Evolutionary conservation across 257 asterid genomes (phyloP).

Genomic region (Nicotiana knightiana): DNA sequence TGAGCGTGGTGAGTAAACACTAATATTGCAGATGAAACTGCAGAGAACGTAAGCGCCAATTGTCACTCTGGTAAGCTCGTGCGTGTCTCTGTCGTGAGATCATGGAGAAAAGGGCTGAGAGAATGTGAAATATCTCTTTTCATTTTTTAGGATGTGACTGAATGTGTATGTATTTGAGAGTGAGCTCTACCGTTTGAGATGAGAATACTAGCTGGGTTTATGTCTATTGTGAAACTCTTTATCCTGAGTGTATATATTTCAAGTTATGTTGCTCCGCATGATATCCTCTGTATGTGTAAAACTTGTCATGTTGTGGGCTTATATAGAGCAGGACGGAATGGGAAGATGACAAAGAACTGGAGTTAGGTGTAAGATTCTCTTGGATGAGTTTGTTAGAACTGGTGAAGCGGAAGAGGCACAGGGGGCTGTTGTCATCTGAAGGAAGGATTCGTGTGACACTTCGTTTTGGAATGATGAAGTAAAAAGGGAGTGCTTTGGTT

Average conservation of each 20-base stretch:
- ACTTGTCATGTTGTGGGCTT: background rate
- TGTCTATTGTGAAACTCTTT: background rate
- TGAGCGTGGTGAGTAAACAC: background rate
- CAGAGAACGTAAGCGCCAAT: background rate
- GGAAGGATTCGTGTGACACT: constrained; percentile 5
- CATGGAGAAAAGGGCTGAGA: background rate
- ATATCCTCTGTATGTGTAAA: background rate
- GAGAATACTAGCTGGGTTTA: background rate
- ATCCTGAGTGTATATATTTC: background rate
- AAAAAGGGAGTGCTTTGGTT: background rate
- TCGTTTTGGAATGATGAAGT: background rate
- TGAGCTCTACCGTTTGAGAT: background rate
- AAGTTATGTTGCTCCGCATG: background rate
- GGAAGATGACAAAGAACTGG: background rate
- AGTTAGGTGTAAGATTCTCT: background rate
- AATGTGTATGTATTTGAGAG: background rate
- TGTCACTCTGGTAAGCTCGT: background rate
- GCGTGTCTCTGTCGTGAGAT: background rate
- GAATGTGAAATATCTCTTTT: background rate
- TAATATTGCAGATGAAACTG: background rate
- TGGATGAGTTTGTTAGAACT: background rate
- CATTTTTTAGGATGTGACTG: background rate
- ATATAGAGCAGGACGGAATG: background rate
- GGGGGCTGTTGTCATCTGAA: background rate
- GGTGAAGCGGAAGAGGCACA: background rate